Evolutionary conservation across 2,329 filamentous ascomycete genomes (phyloP), one percentile per base, ranked within the genome.

Genomic region (Arachnopeziza araneosa): DNA sequence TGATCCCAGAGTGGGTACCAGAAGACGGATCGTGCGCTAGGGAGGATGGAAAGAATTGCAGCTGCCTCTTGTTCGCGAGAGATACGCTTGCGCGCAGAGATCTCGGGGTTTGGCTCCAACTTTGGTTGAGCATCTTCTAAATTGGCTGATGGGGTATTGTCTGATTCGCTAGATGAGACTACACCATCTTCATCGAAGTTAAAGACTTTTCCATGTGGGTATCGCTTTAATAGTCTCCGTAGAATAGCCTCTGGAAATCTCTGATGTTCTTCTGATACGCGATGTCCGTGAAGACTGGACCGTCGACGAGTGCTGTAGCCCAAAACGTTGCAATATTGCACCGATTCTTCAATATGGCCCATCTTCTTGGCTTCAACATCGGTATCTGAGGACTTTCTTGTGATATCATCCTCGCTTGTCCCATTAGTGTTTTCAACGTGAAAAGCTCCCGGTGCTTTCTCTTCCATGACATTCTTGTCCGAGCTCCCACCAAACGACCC

Each of bases 1-100:
- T 74, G 63, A 56, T 81, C 77, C 78, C 79, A 82, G 0, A 82
- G 65, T 0, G 80, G 80, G 1, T 81, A 71, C 50, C 81, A 75
- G 0, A 76, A 76, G 0, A 83, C 72, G 23, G 77, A 80, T 3
- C 78, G 71, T 0, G 79, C 78, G 0, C 72, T 73, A 0, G 78
- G 75, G 7, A 83, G 76, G 0, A 74, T 67, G 1, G 68, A 60
- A 0, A 70, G 60, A 1, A 80, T 68, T 4, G 70, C 57, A 8
- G 64, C 64, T 14, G 62, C 69, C 52, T 76, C 75, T 21, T 56
- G 59, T 52, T 69, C 66, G 60, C 62, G 64, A 1, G 36, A 44
- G 10, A 14, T 8, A 32, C 55, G 57, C 24, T 60, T 60, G 1
- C 51, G 52, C 6, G 55, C 36, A 21, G 56, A 32, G 3, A 10